Base-by-base conservation (phyloP, 2,329 filamentous ascomycete species). In the Coniochaeta sp. region DNA sequence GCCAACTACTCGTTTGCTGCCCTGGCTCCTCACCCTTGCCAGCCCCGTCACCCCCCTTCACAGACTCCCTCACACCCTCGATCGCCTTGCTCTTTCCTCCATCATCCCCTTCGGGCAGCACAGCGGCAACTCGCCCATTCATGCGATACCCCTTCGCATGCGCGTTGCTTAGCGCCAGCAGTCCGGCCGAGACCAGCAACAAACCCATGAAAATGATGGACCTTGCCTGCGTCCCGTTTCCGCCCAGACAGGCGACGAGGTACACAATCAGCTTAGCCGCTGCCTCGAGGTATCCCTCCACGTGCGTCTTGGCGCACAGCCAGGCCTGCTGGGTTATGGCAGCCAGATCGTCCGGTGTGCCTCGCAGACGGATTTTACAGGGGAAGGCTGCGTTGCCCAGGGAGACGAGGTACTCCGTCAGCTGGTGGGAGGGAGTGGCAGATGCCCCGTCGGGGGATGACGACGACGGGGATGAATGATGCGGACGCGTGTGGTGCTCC, bases 281-380 rank as follows among this genome's bases (percentile, higher is more conserved):
- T 0, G 78, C 77, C 54, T 77, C 75, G 50, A 79, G 63, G 57
- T 75, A 78, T 27, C 74, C 71, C 56, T 84, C 76, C 2, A 72
- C 46, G 24, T 69, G 64, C 0, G 75, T 79, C 61, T 77, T 74
- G 33, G 73, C 67, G 10, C 73, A 69, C 45, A 86, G 63, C 81
- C 81, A 85, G 26, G 71, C 60, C 3, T 77, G 75, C 3, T 77
- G 74, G 1, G 81, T 84, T 35, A 85, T 71, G 27, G 81, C 80
- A 52, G 79, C 79, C 6, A 85, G 68, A 59, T 85, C 82, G 28
- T 76, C 70, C 7, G 76, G 69, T 4, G 69, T 61, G 4, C 82
- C 83, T 26, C 73, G 71, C 38, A 86, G 69, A 12, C 76, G 67
- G 1, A 84, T 71, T 58, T 71, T 73, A 0, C 53, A 50, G 9